phyloP scores from a whole-genome alignment of 805 yeast genomes.

The Lipomyces sp. region DNA sequence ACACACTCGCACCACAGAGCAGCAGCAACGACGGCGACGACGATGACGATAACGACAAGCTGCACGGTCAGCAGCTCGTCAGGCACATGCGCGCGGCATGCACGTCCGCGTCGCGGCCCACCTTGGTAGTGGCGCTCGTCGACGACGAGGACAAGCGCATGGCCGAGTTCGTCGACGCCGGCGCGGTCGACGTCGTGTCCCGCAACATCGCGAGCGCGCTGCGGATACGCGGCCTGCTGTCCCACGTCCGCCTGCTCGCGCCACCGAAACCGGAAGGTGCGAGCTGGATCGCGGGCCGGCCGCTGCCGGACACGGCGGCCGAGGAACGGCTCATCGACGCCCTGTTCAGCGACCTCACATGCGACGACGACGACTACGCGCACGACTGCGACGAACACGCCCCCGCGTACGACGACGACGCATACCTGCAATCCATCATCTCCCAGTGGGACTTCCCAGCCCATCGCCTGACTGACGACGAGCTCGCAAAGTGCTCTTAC shows the following conservation, averaged over 20 bases:
- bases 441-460: slow-evolving; percentile 28
- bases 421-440: slow-evolving; percentile 3
- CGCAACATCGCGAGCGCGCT: background rate
- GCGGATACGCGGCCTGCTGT: slow-evolving; percentile 14
- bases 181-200: slow-evolving; percentile 22
- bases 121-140: slow-evolving; percentile 19
- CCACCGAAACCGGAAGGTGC: background rate
- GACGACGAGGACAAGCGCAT: slow-evolving; percentile 18
- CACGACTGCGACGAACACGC: background rate
- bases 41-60: too few relatives aligned
- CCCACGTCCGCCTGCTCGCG: slow-evolving; percentile 4
- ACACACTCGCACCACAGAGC: background rate
- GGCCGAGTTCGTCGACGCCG: slow-evolving; percentile 5
- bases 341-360: background rate
- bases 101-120: background rate
- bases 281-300: background rate
- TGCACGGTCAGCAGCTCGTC: slow-evolving; percentile 3
- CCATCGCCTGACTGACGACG: slow-evolving; percentile 22
- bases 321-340: slow-evolving; percentile 5
- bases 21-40: too few relatives aligned
- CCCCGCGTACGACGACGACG: background rate
- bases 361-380: background rate
- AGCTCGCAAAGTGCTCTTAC: slow-evolving; percentile 41
- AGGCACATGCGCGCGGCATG: background rate
- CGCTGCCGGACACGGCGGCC: background rate